These are phyloP conservation scores for Neurospora sp. DNA, from an alignment of 495 filamentous ascomycete genomes.

Conservation along the genomic window DNA sequence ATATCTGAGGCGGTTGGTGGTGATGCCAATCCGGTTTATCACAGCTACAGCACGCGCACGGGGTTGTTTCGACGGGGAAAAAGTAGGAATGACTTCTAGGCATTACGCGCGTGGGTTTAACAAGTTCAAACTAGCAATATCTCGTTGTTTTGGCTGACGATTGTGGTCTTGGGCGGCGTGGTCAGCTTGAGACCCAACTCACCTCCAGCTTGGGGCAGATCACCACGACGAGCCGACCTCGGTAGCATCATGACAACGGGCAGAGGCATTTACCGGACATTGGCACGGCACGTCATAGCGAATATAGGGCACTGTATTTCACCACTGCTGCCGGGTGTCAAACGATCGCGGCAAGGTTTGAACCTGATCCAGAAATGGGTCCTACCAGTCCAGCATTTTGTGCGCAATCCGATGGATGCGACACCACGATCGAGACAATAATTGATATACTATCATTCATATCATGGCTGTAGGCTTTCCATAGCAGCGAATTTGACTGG, in stretches of 20 bases:
- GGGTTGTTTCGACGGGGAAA: background rate
- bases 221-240: background rate
- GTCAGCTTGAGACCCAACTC: background rate
- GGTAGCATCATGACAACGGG: background rate
- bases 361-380: background rate
- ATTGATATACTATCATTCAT: background rate
- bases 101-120: rapidly evolving
- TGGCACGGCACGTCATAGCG: background rate
- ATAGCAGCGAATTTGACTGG: background rate
- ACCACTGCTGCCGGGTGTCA: background rate
- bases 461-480: background rate
- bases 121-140: background rate
- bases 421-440: background rate
- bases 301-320: background rate
- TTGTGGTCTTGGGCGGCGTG: background rate
- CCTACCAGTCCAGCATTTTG: background rate
- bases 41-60: background rate
- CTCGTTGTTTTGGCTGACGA: background rate
- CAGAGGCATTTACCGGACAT: background rate
- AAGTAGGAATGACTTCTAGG: background rate
- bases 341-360: background rate
- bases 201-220: background rate
- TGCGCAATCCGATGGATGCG: background rate
- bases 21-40: background rate
- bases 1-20: background rate